Conservation (phyloP, 345 rosid species). For the Lepidium aucheri region DNA sequence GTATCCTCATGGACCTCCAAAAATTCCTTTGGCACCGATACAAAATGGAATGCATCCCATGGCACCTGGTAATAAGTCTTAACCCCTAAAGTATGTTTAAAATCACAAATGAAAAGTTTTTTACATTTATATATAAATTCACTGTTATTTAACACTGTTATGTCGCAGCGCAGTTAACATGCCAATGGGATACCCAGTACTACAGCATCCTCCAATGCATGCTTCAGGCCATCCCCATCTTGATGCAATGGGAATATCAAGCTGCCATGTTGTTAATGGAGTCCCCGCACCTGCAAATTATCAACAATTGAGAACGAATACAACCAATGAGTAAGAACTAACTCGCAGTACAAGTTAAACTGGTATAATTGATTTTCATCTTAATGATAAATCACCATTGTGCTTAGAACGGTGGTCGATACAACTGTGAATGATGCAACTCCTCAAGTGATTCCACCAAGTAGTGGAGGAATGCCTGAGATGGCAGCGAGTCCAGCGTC, state of each 20-base stretch:
- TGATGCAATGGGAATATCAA: conserved; percentile 78
- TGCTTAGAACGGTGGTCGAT: conserved; percentile 57
- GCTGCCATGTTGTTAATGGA: conserved; percentile 96
- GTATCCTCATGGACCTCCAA: conserved; percentile 53
- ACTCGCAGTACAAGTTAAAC: neutral
- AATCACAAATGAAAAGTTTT: neutral
- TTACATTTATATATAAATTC: neutral
- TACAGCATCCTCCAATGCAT: conserved; percentile 83
- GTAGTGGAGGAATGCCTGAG: conserved; percentile 56
- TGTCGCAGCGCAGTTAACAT: conserved; percentile 69
- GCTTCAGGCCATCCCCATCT: conserved; percentile 74
- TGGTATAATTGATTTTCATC: neutral
- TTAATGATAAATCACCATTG: neutral
- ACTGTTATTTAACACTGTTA: conserved; percentile 21
- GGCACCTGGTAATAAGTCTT: conserved; percentile 56
- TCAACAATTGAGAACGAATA: conserved; percentile 72
- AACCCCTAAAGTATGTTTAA: neutral
- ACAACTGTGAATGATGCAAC: conserved; percentile 46
- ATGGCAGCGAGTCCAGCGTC: conserved; percentile 86
- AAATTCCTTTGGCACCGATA: conserved; percentile 75
- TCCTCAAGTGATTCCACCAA: conserved; percentile 60
- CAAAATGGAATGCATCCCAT: conserved; percentile 94
- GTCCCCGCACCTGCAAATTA: conserved; percentile 87
- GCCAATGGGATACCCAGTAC: conserved; percentile 95
- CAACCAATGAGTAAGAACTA: conserved; percentile 68